A percentile compares a stretch with the other conserved stretches of the same genome.
Evolutionary conservation across 2,329 filamentous ascomycete genomes (phyloP).

Genomic region (Simplicillium aogashimaense): DNA sequence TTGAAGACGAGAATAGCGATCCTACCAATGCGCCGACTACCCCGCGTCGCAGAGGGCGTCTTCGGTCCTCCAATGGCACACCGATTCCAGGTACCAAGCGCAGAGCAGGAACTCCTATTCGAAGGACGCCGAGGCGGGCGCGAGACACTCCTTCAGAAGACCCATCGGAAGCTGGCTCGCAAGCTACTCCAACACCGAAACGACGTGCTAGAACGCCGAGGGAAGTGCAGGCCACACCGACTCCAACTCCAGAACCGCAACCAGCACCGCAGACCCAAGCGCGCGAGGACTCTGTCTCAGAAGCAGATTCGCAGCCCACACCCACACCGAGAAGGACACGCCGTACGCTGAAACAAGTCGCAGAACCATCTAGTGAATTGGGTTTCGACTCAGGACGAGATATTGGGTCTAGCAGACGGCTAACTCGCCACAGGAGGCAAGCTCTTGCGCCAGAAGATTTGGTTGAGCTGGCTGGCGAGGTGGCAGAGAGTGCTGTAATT

Average conservation of each 20-base stretch:
- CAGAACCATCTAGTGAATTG: constrained; percentile 16
- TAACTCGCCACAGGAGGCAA: constrained; percentile 11
- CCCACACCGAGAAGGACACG: constrained; percentile 6
- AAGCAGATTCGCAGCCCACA: constrained; percentile 1
- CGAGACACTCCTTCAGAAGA: constrained; percentile 15
- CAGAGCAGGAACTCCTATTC: constrained; percentile 34
- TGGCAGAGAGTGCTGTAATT: constrained; percentile 6
- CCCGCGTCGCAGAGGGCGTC: constrained; percentile 13
- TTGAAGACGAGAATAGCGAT: constrained; percentile 21
- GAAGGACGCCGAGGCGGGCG: constrained; percentile 20
- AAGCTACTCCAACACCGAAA: constrained; percentile 21
- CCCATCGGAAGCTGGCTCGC: constrained; percentile 10
- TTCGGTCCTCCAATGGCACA: constrained; percentile 40
- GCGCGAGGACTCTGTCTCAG: constrained; percentile 3
- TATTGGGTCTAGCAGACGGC: constrained; percentile 8
- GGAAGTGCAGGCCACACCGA: background rate
- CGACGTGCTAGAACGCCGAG: constrained; percentile 20
- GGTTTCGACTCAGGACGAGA: constrained; percentile 9
- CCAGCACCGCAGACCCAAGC: background rate
- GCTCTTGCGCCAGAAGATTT: constrained; percentile 16
- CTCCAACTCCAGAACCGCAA: background rate
- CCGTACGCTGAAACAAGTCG: constrained; percentile 7
- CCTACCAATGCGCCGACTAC: too few species aligned
- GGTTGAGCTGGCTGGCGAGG: constrained; percentile 14
- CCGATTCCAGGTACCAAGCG: constrained; percentile 36